Conservation (phyloP, 352 stramenopile genomes). For the Phytopythium mirpurense region DNA sequence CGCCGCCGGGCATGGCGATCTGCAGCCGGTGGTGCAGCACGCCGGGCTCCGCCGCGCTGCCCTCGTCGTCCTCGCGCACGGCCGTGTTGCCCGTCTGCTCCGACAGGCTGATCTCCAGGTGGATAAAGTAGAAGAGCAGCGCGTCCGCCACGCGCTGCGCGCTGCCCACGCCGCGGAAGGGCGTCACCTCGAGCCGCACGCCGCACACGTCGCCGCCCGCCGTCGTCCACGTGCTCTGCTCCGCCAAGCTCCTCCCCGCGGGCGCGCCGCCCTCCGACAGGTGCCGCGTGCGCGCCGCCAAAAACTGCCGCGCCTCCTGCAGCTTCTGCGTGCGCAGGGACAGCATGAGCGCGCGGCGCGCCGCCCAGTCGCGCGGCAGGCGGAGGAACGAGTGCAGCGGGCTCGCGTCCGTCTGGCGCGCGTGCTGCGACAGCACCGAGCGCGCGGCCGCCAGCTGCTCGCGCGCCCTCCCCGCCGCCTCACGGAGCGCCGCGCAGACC, state of each 20-base stretch:
- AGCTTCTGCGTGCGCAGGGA: conserved; percentile 23
- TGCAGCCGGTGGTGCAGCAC: conserved; percentile 22
- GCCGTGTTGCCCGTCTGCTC: conserved; percentile 42
- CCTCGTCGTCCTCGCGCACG: conserved; percentile 37
- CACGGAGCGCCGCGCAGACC: not conserved
- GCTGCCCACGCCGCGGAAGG: conserved; percentile 27
- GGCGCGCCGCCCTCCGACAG: conserved; percentile 16
- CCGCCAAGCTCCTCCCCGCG: conserved; percentile 15
- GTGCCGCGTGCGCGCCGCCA: conserved; percentile 15
- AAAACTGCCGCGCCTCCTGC: conserved; percentile 19
- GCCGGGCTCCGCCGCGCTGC: conserved; percentile 11
- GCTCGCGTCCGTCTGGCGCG: conserved; percentile 3
- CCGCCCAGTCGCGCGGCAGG: conserved; percentile 6
- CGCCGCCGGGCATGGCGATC: conserved; percentile 14
- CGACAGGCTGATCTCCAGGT: conserved; percentile 58
- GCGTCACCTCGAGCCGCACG: conserved; percentile 44
- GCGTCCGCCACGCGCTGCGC: conserved; percentile 39
- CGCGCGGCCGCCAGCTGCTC: not conserved
- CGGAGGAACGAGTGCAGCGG: conserved; percentile 11
- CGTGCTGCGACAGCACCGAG: not conserved
- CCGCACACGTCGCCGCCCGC: conserved; percentile 41
- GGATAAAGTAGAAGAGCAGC: conserved; percentile 40
- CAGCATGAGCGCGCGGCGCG: conserved; percentile 12
- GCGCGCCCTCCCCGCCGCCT: not conserved
- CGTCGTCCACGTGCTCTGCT: conserved; percentile 40